phyloP scores from a whole-genome alignment of 164 flowering plant genomes.

The Houttuynia cordata region DNA sequence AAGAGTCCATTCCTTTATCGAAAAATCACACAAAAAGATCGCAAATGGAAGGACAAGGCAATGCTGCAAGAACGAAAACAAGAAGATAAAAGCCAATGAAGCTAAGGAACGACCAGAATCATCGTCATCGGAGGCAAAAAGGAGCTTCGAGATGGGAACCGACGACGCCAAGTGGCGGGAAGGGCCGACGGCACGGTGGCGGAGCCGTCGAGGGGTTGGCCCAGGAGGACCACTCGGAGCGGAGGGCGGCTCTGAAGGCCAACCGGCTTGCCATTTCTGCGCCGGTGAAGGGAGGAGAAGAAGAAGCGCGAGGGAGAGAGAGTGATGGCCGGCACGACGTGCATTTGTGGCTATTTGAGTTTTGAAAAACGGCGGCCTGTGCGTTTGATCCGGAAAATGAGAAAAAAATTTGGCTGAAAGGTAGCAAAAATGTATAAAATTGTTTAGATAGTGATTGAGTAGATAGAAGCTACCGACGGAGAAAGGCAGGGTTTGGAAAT shows the following conservation, averaged over 20 bases:
- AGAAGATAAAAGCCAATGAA: too few relatives aligned
- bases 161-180: neutral
- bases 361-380: too few relatives aligned
- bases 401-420: too few relatives aligned
- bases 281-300: neutral
- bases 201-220: neutral
- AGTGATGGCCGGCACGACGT: neutral
- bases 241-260: neutral
- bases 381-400: too few relatives aligned
- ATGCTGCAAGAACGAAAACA: neutral
- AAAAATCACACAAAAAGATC: too few relatives aligned
- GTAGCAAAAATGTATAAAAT: too few relatives aligned
- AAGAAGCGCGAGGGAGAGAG: neutral
- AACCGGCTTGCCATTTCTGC: neutral
- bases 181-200: neutral
- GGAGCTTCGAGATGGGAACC: neutral
- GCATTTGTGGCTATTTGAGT: neutral
- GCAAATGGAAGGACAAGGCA: neutral
- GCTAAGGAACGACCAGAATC: neutral
- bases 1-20: too few relatives aligned
- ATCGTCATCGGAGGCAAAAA: neutral
- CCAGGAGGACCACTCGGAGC: neutral
- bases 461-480: too few relatives aligned
- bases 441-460: too few relatives aligned
- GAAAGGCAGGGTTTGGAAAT: too few relatives aligned